Base-by-base conservation (phyloP, 176 grass and related monocot species). In the Neostapfia colusana region DNA sequence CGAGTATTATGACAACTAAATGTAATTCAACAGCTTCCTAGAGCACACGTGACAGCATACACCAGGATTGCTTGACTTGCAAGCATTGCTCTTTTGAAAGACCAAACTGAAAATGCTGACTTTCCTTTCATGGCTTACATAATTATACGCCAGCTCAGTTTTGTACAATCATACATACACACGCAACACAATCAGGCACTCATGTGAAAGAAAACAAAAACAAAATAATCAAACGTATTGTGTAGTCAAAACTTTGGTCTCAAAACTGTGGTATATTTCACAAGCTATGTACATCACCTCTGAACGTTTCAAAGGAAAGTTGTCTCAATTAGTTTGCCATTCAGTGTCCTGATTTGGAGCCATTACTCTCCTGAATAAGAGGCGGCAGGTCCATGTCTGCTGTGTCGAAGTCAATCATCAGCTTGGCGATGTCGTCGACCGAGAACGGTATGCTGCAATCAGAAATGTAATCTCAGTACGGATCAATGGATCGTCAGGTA, bases 361-460 rank as follows among this genome's bases (percentile, higher is more conserved):
- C 81, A 7, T 65, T 72, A 42, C 27, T 75, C 56, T 84, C 77
- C 64, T 76, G 65, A n/a, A 81, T 84, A 15, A 88, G 58, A 0
- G 82, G 24, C 12, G 81, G 76, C 57, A 88, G 77, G 63, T 88
- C 86, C 76, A 88, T 84, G 9, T 77, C 82, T 3, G 48, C 77
- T 16, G 56, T n/a, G 15, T 84, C 86, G 9, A 76, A 66, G 49
- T 81, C 45, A 14, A 81, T 72, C 48, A 76, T 81, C 39, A 88
- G 76, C 86, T 75, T 88, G 0, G 82, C 42, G 35, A 88, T 77
- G 71, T 88, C 86, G 4, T 88, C 82, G 6, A 84, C 50, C 0
- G 81, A 84, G 70, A 92, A 92, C 0, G 89, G 89, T 77, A 92
- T 92, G 79, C 89, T 92, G 74, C 40, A 71, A 6, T 34, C 67